Evolutionary conservation across 139 green algal genomes (phyloP).

Genomic region (Tetradesmus obliquus): DNA sequence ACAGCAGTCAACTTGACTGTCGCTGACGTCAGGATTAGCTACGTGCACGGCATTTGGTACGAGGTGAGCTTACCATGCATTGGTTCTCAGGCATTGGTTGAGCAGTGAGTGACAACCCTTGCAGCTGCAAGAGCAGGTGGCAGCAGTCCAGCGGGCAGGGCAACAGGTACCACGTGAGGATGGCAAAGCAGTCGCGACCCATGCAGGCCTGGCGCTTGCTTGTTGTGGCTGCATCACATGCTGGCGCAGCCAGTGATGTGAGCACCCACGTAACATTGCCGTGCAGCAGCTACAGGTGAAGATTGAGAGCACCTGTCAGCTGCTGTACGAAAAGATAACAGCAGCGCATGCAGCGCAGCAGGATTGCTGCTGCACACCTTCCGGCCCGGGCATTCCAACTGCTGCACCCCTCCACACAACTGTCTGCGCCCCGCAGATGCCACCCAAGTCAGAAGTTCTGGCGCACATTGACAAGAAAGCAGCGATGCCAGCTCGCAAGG

Average conservation of each 20-base stretch:
- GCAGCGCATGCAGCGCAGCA: background rate
- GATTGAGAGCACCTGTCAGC: background rate
- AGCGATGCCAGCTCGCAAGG: slow-evolving; percentile 3
- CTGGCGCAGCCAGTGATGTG: too few species aligned
- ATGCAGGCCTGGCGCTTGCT: too few species aligned
- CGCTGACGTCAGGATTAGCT: slow-evolving; percentile 17
- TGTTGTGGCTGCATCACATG: too few species aligned
- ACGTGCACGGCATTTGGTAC: slow-evolving; percentile 45
- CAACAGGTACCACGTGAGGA: too few species aligned
- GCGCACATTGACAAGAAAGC: slow-evolving; percentile 19
- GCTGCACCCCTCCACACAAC: background rate
- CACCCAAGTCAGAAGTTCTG: slow-evolving; percentile 29
- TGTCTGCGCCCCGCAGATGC: slow-evolving; percentile 1
- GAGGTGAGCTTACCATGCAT: slow-evolving; percentile 1
- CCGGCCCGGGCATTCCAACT: background rate
- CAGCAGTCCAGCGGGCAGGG: too few species aligned
- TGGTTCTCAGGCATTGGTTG: too few species aligned
- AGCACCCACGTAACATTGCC: too few species aligned
- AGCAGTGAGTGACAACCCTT: too few species aligned
- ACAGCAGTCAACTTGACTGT: background rate
- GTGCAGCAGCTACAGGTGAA: background rate
- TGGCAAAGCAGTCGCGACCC: too few species aligned
- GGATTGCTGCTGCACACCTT: background rate
- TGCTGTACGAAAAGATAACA: background rate
- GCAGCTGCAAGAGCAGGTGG: too few species aligned